These are phyloP conservation scores for Rhipidocladum racemiflorum DNA, from an alignment of 176 grass and related monocot species.

Conservation along the genomic window DNA sequence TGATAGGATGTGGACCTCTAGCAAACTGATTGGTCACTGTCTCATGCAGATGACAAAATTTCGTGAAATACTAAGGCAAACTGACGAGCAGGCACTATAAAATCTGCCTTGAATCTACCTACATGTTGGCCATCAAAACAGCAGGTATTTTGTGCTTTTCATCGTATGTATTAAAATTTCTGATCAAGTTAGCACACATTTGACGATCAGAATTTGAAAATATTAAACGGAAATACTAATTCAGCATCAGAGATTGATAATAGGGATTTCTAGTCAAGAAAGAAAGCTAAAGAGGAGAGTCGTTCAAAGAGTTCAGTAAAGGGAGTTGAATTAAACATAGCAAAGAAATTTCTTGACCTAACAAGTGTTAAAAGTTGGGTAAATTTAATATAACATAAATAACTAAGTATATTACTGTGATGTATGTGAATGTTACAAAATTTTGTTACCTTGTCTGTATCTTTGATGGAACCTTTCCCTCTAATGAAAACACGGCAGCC, in stretches of 20 bases:
- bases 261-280: neutral
- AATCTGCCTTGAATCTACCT: neutral
- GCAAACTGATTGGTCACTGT: neutral
- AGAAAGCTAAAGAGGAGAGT: neutral
- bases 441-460: constrained; percentile 59
- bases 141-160: neutral
- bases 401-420: neutral
- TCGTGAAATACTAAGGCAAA: too few relatives aligned
- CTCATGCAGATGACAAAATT: too few relatives aligned
- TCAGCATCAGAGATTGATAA: neutral
- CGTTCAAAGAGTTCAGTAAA: neutral
- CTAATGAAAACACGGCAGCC: constrained; percentile 88
- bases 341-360: neutral
- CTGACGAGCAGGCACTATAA: neutral
- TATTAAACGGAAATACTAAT: neutral
- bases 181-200: neutral
- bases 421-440: neutral
- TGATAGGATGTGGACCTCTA: neutral
- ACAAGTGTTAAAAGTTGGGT: neutral
- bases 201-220: neutral
- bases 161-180: neutral
- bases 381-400: constrained; percentile 9
- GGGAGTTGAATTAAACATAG: neutral
- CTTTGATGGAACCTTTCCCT: constrained; percentile 86
- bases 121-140: neutral